Base-by-base conservation (phyloP, 192 early-diverging fungal species). In the Geranomyces variabilis region DNA sequence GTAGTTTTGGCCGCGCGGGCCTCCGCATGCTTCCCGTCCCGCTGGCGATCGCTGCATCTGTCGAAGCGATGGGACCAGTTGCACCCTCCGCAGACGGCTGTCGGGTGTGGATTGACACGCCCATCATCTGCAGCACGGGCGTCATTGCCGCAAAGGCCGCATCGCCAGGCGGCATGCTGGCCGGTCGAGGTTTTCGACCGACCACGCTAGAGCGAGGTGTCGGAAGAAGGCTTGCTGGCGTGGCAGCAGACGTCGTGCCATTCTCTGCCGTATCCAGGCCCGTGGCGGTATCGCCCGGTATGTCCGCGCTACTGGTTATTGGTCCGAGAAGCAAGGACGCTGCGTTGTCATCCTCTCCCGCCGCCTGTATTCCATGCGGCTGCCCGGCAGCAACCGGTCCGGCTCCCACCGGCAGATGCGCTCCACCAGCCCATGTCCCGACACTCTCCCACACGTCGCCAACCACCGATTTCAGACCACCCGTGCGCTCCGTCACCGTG, bases 401-500 rank as follows among this genome's bases (percentile, higher is more conserved):
- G 12, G 46, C 46, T 47, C 51, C 17, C 51, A 53, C 51, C 17
- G n/a, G 24, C 51, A n/a, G 7, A 17, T 26, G 51, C 51, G 24
- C 63, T 4, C 63, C 34, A 64, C 63, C 63, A 5, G 26, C 31
- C 58, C 58, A 60, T 9, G 28, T 19, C 28, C 58, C 58, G 26
- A 60, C 26, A 6, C 22, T 60, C 58, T 60, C 58, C 58, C 58
- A 60, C 24, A 33, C 58, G 24, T 29, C 30, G 4, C 58, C 58
- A 60, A 60, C 58, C 2, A 60, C 58, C 19, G 17, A 17, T 33
- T 60, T 60, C 6, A 24, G 17, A 17, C 58, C 58, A 3, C 30
- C 36, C 0, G 44, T 58, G 28, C 31, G 45, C 28, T 72, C 70
- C 14, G 45, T 33, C 80, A 89, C 92, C 69, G 88, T 87, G 75